Base-by-base conservation (phyloP, 1,284 basidiomycete species). In the Cutaneotrichosporon daszewskae region DNA sequence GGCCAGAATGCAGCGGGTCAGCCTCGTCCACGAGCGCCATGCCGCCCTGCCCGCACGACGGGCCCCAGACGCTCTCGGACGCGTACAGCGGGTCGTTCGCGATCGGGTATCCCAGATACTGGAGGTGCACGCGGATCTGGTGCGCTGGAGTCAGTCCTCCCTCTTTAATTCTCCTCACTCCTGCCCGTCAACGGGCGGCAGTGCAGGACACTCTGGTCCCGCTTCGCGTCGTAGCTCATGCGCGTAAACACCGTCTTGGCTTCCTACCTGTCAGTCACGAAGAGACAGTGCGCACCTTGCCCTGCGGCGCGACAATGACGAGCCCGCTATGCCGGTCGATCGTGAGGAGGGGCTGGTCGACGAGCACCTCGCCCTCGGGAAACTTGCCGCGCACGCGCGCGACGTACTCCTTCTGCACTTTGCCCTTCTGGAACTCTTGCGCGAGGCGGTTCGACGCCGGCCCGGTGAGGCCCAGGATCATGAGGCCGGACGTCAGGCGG, bases 251-350 rank as follows among this genome's bases (percentile, higher is more conserved):
- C 78, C 0, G 95, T 98, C 67, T 87, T 85, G 6, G 92, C 87
- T 14, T 79, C 78, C 87, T 92, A 56, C 19, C 20, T 19, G 17
- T 35, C n/a, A 47, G 40, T 25, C 3, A 18, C n/a, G 24, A 7
- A 13, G 13, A 19, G 11, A 22, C 5, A 17, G 17, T 3, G 58
- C 73, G 33, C 57, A 87, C 88, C 77, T 94, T 90, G 38, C 91
- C 92, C 53, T 92, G 82, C 0, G 89, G 87, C 64, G 94, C 88
- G 19, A 97, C 87, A 38, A 96, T 85, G 56, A 94, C 95, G 36
- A 96, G 71, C 4, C 92, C 92, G 82, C 91, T 91, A 65, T 96
- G 92, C 38, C 92, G 77, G 71, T 98, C 95, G 4, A 97, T 83
- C 0, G 88, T 90, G 42, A 99, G 71, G 13, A 99, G 74, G 1